Base-by-base conservation (phyloP, 2,329 filamentous ascomycete genomes). In the Chaetoscypha palmicola region DNA sequence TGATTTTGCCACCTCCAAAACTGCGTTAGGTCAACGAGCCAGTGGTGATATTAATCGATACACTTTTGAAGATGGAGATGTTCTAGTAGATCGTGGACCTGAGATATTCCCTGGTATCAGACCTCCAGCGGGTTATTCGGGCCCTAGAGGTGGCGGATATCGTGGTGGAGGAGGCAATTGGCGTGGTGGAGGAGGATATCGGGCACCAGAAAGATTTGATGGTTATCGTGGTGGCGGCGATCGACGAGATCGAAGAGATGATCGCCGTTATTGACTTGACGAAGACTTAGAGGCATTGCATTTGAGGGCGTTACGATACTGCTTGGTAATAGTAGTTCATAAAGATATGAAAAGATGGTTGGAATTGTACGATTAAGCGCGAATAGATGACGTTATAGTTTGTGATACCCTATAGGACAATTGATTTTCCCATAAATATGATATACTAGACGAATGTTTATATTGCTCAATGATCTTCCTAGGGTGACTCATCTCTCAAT, bases 21-120 rank as follows among this genome's bases (percentile, higher is more conserved):
- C 67, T 24, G 48, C 64, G 23, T 45, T 58, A 52, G 55, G 64
- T 12, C 60, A 58, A 23, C 60, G 57, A 11, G 64, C 67, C 11
- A 66, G 65, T 12, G 70, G 49, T 61, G 68, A 48, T 65, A 71
- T 57, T 28, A 54, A 85, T 59, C 72, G 84, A 23, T 88, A 86
- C 60, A 83, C 81, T 0, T 89, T 89, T 54, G 83, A 88, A 61
- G 68, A 80, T 44, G 72, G 70, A 1, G 77, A 81, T 47, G 58
- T 64, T 4, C 78, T 89, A 42, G 82, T 89, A 34, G 83, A 89
- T 60, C 73, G 81, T 42, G 85, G 84, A 11, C 77, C 77, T 12
- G 85, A 89, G 60, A 78, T 81, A 28, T 82, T 82, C 57, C 66
- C 77, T 37, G 78, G 77, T 12, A 79, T 83, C 48, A 68, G 78